A percentile compares a stretch with the other conserved stretches of the same genome.
Evolutionary conservation across 2,329 filamentous ascomycete genomes (phyloP).

Genomic region (Ophiocordyceps camponoti-saundersi): DNA sequence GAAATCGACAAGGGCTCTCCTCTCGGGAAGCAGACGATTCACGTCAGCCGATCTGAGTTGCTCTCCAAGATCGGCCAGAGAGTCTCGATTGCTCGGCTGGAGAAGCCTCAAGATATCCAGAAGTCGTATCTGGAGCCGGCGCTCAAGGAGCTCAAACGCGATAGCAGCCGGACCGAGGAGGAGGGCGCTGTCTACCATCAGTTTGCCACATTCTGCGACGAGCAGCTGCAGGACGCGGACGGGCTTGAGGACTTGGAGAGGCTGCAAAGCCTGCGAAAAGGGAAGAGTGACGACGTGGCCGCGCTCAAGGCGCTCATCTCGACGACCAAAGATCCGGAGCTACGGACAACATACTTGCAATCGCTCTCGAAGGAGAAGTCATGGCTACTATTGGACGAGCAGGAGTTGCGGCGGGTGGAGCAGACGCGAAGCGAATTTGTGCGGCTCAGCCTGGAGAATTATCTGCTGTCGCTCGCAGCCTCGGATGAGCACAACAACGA

Average conservation of each 20-base stretch:
- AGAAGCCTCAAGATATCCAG: constrained; percentile 83
- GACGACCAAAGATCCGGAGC: constrained; percentile 31
- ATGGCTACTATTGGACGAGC: constrained; percentile 81
- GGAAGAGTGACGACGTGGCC: constrained; percentile 64
- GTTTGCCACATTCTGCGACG: constrained; percentile 89
- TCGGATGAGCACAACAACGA: constrained; percentile 84
- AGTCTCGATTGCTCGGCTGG: constrained; percentile 74
- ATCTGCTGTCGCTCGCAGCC: constrained; percentile 66
- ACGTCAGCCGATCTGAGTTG: constrained; percentile 59
- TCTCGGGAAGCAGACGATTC: constrained; percentile 51
- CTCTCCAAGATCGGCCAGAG: constrained; percentile 79
- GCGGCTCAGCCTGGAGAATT: constrained; percentile 82
- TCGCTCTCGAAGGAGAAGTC: constrained; percentile 58
- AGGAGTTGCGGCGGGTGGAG: constrained; percentile 66
- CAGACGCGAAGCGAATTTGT: constrained; percentile 67
- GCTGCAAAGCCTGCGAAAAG: constrained; percentile 60
- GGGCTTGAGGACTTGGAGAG: constrained; percentile 70
- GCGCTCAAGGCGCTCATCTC: constrained; percentile 49
- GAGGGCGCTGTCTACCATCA: constrained; percentile 85
- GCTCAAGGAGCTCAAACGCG: constrained; percentile 60
- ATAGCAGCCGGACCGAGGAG: constrained; percentile 43
- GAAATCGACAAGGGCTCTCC: constrained; percentile 44
- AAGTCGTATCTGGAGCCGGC: constrained; percentile 73
- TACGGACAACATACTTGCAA: constrained; percentile 37
- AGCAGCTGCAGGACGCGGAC: constrained; percentile 77